Evolutionary conservation across 805 yeast species (phyloP), one percentile per base, ranked within the genome.

Genomic region (Starmerella riodocensis): DNA sequence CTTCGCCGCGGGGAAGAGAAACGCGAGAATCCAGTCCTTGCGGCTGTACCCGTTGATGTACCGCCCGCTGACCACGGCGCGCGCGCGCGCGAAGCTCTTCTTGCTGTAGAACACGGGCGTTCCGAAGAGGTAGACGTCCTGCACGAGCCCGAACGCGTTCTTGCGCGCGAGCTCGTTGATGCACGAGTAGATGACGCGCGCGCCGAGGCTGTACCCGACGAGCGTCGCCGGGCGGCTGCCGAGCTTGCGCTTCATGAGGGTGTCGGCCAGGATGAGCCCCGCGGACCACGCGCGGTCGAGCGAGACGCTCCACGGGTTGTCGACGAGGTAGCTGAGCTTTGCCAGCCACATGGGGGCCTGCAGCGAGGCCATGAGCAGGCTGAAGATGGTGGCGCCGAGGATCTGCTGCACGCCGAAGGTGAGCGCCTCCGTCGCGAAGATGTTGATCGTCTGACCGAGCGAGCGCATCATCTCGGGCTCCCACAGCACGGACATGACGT

Each of bases 271-370:
- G 32, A 91, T 75, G 40, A 74, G 64, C 4, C 98, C 98, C 0
- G 96, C 94, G 31, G 85, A 71, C 97, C 96, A 88, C 0, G 98
- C 98, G 43, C 98, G 70, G 58, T 88, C 97, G 42, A 91, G 64
- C 0, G 97, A 86, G 4, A 91, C 97, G 54, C 79, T 88, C 98
- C 98, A 91, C 0, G 98, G 98, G 53, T 91, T 91, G 54, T 91
- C 98, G 21, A 91, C 67, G 22, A 91, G 61, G 50, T 91, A 91
- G 2, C 94, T 79, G 30, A 91, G 65, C 53, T 91, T 91, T 0
- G 96, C 75, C 28, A 91, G 66, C 49, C 80, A 78, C 86, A 91
- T 78, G 0, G 98, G 98, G 45, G 82, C 65, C 57, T 88, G 97
- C 35, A 91, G 67, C 2, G 96, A 86, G 13, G 94, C 72, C 93